These are phyloP conservation scores for Rhizophagus prolifer DNA, from an alignment of 192 early-diverging fungal species.

Conservation along the genomic window DNA sequence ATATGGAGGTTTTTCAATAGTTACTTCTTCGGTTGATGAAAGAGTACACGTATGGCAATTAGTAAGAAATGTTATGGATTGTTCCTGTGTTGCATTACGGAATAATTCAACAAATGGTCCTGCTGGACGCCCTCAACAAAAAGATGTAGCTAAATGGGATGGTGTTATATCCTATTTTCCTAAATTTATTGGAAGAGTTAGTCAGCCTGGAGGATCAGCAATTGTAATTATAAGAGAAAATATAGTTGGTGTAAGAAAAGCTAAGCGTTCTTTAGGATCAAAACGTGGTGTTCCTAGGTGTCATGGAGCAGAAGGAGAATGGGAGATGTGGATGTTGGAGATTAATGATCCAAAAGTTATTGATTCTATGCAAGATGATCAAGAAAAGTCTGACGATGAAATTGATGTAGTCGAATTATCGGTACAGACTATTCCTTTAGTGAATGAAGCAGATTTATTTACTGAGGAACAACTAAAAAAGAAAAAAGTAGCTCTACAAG, in stretches of 20 bases:
- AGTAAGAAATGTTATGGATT: slow-evolving; percentile 22
- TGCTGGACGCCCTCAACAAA: background rate
- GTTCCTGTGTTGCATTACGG: slow-evolving; percentile 18
- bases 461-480: slow-evolving; percentile 8
- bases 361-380: background rate
- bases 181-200: slow-evolving; percentile 21
- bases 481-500: background rate
- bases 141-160: slow-evolving; percentile 20
- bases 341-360: slow-evolving; percentile 4
- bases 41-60: slow-evolving; percentile 26
- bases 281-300: background rate
- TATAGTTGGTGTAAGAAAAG: slow-evolving; percentile 19
- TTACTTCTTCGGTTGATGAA: slow-evolving; percentile 21
- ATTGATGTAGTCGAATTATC: slow-evolving; percentile 1
- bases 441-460: slow-evolving; percentile 17
- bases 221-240: slow-evolving; percentile 21
- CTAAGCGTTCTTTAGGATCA: background rate
- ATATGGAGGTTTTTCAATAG: slow-evolving; percentile 13
- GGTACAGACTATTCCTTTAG: slow-evolving; percentile 11
- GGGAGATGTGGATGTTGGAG: slow-evolving; percentile 28
- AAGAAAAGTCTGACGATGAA: background rate
- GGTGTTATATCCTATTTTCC: slow-evolving; percentile 18
- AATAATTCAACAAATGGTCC: background rate
- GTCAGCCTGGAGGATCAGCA: slow-evolving; percentile 13
- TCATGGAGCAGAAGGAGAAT: slow-evolving; percentile 29